Base-by-base conservation (phyloP, 768 basidiomycete species). In the Strobilomyces dryophilus region DNA sequence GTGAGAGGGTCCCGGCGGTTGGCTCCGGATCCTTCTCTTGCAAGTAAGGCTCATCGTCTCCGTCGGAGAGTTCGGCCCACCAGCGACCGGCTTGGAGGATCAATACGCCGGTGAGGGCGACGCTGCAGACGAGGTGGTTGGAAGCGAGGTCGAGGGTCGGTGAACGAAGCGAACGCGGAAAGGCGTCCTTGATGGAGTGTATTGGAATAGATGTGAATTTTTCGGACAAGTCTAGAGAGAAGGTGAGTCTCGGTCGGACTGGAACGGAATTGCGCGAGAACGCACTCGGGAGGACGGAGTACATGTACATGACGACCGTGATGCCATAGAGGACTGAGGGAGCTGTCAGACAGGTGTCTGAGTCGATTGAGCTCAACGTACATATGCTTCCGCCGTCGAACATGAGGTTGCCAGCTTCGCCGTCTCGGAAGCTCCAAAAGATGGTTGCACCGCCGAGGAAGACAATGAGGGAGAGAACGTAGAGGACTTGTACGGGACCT, bases 341-440 rank as follows among this genome's bases (percentile, higher is more conserved):
- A 41, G 45, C 12, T 0, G n/a, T 61, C 18, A 59, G 50, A 47
- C 10, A 36, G 34, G 32, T 15, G 27, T 9, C n/a, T 9, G 26
- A 32, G 41, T 12, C 10, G 14, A 37, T 36, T 24, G 18, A 1
- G 17, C 20, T n/a, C 39, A 5, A 74, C 89, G 65, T 56, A 92
- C 91, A 88, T 60, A 92, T 85, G 68, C 89, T 92, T 47, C 87
- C 91, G 24, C 91, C 90, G 62, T 93, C 91, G 61, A 93, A 93
- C 89, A 93, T 92, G 65, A 93, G 75, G 68, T 93, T 92, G 31
- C 83, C 87, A 3, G 90, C 90, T 57, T 81, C 73, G 8, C 87
- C 81, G 56, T 92, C 89, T 32, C 81, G 75, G 56, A 92, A 74
- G 67, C 88, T 92, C 83, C 84, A 88, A 24, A 90, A 73, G 46